Evolutionary conservation across 2,329 filamentous ascomycete species (phyloP).

Genomic region (Acrocalymma vagum): DNA sequence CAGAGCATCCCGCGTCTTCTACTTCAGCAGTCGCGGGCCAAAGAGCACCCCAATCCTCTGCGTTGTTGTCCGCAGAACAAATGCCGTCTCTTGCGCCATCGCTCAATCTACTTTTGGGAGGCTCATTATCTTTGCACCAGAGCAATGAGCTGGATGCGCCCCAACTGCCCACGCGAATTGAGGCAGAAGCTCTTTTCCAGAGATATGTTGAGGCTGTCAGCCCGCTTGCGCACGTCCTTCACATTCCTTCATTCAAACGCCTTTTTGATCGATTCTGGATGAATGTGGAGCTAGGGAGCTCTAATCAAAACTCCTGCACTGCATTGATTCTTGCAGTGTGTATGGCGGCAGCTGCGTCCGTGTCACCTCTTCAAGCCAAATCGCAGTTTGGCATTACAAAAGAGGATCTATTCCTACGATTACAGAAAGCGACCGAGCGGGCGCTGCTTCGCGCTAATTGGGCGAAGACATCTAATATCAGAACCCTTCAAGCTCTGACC

Average conservation of each 20-base stretch:
- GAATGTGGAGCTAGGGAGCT: constrained; percentile 44
- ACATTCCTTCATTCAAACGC: constrained; percentile 47
- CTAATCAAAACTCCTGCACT: constrained; percentile 47
- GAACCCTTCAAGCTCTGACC: constrained; percentile 46
- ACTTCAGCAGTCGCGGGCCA: constrained; percentile 45
- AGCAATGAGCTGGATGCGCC: constrained; percentile 39
- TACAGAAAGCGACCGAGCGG: constrained; percentile 47
- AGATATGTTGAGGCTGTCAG: constrained; percentile 47
- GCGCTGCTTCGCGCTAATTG: constrained; percentile 47
- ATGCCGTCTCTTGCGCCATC: constrained; percentile 48
- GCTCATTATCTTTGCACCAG: constrained; percentile 36
- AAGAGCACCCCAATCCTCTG: constrained; percentile 43
- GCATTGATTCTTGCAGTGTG: constrained; percentile 47
- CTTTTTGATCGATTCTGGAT: constrained; percentile 48
- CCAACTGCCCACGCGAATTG: constrained; percentile 43
- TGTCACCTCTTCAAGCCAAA: constrained; percentile 48
- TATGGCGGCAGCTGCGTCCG: constrained; percentile 46
- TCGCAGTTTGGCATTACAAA: constrained; percentile 49
- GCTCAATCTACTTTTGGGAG: constrained; percentile 42
- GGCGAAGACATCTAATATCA: constrained; percentile 49
- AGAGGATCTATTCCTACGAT: constrained; percentile 43
- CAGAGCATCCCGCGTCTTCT: constrained; percentile 38
- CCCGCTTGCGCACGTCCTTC: constrained; percentile 47
- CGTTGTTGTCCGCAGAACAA: constrained; percentile 45
- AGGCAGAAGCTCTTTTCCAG: constrained; percentile 44